A percentile compares a stretch with the other conserved stretches of the same genome.
Evolutionary conservation across 2,329 filamentous ascomycete species (phyloP).

Genomic region (Nakataea oryzae): DNA sequence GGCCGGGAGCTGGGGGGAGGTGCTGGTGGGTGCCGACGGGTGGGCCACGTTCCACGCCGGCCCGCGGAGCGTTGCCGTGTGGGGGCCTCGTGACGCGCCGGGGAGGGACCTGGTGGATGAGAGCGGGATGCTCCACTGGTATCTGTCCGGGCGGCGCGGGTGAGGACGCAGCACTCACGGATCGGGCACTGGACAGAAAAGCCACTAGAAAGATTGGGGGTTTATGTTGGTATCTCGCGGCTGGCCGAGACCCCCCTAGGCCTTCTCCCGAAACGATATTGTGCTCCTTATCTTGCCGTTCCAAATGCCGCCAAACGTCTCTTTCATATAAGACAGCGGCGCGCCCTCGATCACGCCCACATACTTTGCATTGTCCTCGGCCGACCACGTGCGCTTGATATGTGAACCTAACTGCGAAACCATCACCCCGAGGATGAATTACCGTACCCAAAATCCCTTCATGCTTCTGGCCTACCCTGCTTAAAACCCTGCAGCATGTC

Average conservation of each 20-base stretch:
- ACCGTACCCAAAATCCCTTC: background rate
- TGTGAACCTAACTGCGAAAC: too few species aligned
- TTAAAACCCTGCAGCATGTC: background rate
- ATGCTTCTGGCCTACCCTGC: background rate
- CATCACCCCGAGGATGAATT: too few species aligned
- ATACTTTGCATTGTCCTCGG: background rate
- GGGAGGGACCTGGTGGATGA: constrained; percentile 27
- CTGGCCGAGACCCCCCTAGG: too few species aligned
- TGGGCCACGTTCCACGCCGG: constrained; percentile 46
- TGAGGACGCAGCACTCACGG: too few species aligned
- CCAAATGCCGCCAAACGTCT: background rate
- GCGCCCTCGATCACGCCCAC: background rate
- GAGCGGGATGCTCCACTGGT: too few species aligned
- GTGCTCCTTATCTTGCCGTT: background rate
- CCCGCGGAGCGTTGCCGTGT: constrained; percentile 47
- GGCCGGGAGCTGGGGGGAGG: constrained; percentile 39
- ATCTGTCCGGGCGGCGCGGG: too few species aligned
- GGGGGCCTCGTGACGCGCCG: constrained; percentile 44
- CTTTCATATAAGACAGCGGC: background rate
- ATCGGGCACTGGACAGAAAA: too few species aligned
- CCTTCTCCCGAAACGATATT: background rate
- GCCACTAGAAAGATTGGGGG: too few species aligned
- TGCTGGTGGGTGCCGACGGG: constrained; percentile 48
- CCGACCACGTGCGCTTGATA: background rate
- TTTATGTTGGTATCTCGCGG: too few species aligned